Evolutionary conservation across 1,284 basidiomycete species (phyloP), one percentile per base, ranked within the genome.

Genomic region (Moesziomyces sp.): DNA sequence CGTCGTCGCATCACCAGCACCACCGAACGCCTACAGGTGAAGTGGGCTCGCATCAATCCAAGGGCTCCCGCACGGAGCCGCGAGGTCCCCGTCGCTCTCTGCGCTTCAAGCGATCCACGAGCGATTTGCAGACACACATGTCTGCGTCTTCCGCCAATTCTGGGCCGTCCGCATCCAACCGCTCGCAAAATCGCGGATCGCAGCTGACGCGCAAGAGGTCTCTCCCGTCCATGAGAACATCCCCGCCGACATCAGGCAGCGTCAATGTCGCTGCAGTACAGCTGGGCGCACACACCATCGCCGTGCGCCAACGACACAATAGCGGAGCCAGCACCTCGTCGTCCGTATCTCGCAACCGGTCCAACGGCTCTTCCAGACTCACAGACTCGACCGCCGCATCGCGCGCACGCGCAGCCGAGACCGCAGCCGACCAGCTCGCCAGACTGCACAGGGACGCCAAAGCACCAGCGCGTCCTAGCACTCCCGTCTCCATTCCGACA

Each of bases 321-420:
- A 69, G 66, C 38, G 60, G 66, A 23, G 59, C 54, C 26, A 55
- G 43, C 46, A 18, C 42, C 26, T 46, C 60, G 16, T 51, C 52
- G 14, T 52, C 66, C 1, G 26, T 33, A 1, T 63, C 56, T 8
- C 66, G 56, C 5, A 59, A 52, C 47, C 58, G 66, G 40, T 13
- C 10, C 18, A 56, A 52, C 13, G 52, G 51, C 10, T 19, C 49
- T 24, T 69, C 66, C 26, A 62, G 66, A 24, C 64, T 76, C 30
- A 75, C 64, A 42, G 64, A 74, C 19, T 77, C 76, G 18, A 75
- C 76, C 2, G 76, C 76, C 3, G 69, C 74, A 4, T 76, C 76
- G 11, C 56, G 72, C 45, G 72, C 74, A 18, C 59, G 72, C n/a
- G 76, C 64, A 1, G 74, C 76, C n/a, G 74, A 78, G 42, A 74